Evolutionary conservation across 2,329 filamentous ascomycete species (phyloP).

Genomic region (Chrysoporthe austroafricana): DNA sequence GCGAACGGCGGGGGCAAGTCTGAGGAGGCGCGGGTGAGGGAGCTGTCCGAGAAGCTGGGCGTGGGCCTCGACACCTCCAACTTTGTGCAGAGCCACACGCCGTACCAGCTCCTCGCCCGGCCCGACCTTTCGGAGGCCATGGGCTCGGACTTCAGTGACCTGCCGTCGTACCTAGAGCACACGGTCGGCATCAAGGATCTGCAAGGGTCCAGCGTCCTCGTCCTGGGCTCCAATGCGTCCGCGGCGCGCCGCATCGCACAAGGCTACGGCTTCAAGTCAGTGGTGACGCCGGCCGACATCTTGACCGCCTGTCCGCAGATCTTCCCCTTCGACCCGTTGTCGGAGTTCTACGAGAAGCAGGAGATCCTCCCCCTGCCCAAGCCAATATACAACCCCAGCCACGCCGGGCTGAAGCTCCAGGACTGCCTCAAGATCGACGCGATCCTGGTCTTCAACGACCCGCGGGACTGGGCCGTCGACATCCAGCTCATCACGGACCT

Average conservation of each 20-base stretch:
- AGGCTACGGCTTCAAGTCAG: constrained; percentile 77
- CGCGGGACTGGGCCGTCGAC: constrained; percentile 93
- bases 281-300: constrained; percentile 86
- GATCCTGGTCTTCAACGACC: constrained; percentile 93
- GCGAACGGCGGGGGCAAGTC: constrained; percentile 89
- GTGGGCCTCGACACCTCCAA: constrained; percentile 67
- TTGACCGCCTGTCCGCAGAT: constrained; percentile 72
- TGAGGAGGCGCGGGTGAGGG: constrained; percentile 72
- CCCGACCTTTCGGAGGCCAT: not conserved
- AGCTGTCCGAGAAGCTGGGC: constrained; percentile 68
- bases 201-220: constrained; percentile 69
- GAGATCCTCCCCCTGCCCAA: constrained; percentile 62
- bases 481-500: constrained; percentile 83
- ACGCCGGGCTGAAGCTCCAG: constrained; percentile 31
- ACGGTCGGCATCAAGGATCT: constrained; percentile 39
- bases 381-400: constrained; percentile 33
- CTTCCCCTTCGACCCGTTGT: constrained; percentile 80
- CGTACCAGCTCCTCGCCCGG: constrained; percentile 73
- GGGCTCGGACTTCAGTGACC: constrained; percentile 43
- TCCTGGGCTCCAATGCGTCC: constrained; percentile 71
- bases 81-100: constrained; percentile 91
- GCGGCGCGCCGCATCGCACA: constrained; percentile 75
- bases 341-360: constrained; percentile 62
- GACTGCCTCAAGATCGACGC: constrained; percentile 78
- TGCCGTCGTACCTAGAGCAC: constrained; percentile 11